These are phyloP conservation scores for Epichloe bromicola DNA, from an alignment of 2,329 filamentous ascomycete species.

Conservation along the genomic window DNA sequence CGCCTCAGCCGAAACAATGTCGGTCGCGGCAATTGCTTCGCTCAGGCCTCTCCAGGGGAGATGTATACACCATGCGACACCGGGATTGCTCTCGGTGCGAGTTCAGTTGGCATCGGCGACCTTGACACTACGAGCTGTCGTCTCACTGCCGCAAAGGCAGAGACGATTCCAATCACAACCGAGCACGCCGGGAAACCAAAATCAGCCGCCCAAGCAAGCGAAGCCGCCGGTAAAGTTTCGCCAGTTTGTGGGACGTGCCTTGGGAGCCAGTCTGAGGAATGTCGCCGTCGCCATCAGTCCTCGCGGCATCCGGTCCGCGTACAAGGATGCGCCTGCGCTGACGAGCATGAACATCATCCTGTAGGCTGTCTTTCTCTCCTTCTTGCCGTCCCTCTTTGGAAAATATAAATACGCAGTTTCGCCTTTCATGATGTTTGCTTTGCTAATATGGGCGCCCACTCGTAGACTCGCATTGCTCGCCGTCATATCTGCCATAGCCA, in stretches of 20 bases:
- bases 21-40: conserved; percentile 20
- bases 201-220: conserved; percentile 8
- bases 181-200: conserved; percentile 8
- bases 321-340: conserved; percentile 18
- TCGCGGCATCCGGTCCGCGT: conserved; percentile 21
- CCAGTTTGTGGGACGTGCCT: conserved; percentile 16
- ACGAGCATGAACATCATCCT: conserved; percentile 19
- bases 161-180: conserved; percentile 18
- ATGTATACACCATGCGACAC: conserved; percentile 17
- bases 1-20: conserved; percentile 14
- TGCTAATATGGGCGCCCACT: neutral
- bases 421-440: neutral
- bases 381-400: neutral
- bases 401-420: neutral
- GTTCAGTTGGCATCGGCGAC: conserved; percentile 16
- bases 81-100: conserved; percentile 21
- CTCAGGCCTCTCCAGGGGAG: conserved; percentile 19
- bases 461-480: conserved; percentile 17
- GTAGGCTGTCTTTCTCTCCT: conserved; percentile 11
- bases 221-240: conserved; percentile 20
- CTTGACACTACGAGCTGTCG: conserved; percentile 17
- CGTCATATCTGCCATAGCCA: conserved; percentile 18
- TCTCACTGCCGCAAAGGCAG: conserved; percentile 16
- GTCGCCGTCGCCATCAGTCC: conserved; percentile 21
- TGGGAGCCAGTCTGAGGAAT: conserved; percentile 22